Evolutionary conservation across 306 rosid species (phyloP).

Genomic region (Prunus mira): DNA sequence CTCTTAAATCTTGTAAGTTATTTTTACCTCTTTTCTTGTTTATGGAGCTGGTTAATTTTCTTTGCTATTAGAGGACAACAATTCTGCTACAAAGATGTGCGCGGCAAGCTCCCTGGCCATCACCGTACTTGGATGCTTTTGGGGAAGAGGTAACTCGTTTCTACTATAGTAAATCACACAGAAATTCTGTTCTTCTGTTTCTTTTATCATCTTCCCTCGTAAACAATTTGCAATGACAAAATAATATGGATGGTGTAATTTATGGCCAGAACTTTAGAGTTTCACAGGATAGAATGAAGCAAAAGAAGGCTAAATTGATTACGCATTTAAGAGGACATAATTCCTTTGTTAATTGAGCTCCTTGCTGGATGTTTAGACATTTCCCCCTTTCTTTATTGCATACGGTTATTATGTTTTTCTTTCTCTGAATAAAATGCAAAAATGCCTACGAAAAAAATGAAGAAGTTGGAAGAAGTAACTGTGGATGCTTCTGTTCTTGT

Average conservation of each 20-base stretch:
- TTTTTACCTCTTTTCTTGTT: constrained; percentile 6
- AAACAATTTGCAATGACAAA: neutral
- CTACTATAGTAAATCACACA: neutral
- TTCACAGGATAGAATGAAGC: neutral
- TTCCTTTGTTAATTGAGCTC: neutral
- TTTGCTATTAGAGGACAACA: constrained; percentile 66
- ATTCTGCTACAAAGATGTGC: constrained; percentile 86
- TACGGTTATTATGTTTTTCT: neutral
- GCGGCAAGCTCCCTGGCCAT: constrained; percentile 97
- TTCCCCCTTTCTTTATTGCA: neutral
- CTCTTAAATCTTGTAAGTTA: neutral
- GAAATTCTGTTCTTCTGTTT: neutral
- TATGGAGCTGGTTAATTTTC: constrained; percentile 1
- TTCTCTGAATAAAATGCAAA: neutral
- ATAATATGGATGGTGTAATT: too few relatives aligned
- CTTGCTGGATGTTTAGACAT: neutral
- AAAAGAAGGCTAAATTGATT: neutral
- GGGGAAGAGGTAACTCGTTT: constrained; percentile 82
- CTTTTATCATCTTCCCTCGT: neutral
- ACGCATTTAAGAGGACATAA: neutral
- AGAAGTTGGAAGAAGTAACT: neutral
- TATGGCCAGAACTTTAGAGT: neutral
- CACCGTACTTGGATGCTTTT: constrained; percentile 91
- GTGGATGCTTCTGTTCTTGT: neutral
- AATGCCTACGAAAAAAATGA: neutral